phyloP scores from a whole-genome alignment of 2,329 filamentous ascomycete species.

The Phialophora chinensis region DNA sequence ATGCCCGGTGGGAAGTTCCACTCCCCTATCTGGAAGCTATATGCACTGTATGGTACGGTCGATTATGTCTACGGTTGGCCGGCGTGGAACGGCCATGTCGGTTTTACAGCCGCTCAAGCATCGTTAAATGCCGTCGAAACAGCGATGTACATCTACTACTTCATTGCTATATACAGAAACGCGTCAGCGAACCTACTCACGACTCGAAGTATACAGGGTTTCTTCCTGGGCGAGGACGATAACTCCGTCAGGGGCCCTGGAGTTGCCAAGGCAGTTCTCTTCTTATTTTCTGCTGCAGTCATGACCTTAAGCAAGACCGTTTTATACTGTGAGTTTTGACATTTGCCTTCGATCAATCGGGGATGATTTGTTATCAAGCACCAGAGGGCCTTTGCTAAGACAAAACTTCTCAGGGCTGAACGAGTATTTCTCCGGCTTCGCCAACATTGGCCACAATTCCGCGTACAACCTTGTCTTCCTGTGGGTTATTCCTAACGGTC shows the following conservation, averaged over 20 bases:
- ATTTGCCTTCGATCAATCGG: background rate
- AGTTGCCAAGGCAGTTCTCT: conserved; percentile 57
- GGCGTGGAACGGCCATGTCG: conserved; percentile 69
- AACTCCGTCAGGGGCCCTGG: conserved; percentile 51
- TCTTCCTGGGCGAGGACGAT: conserved; percentile 25
- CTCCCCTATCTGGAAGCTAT: conserved; percentile 74
- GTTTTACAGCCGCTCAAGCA: conserved; percentile 79
- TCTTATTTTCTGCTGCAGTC: conserved; percentile 64
- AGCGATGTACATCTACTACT: conserved; percentile 67
- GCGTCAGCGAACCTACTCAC: conserved; percentile 15
- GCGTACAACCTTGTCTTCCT: conserved; percentile 59
- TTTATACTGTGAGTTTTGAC: conserved; percentile 64
- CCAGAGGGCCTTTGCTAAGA: background rate
- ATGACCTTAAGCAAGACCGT: conserved; percentile 73
- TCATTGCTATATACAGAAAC: conserved; percentile 44
- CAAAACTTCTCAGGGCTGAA: conserved; percentile 57
- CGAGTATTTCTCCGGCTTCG: conserved; percentile 66
- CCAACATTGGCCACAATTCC: conserved; percentile 68
- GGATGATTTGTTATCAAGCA: background rate
- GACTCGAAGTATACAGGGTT: conserved; percentile 48
- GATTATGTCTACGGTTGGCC: conserved; percentile 84
- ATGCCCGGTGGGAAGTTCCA: conserved; percentile 80
- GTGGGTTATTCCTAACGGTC: conserved; percentile 70
- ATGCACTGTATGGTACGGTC: conserved; percentile 78
- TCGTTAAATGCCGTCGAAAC: conserved; percentile 73